Evolutionary conservation across 495 filamentous ascomycete species (phyloP).

Genomic region (Penicillium desertorum): DNA sequence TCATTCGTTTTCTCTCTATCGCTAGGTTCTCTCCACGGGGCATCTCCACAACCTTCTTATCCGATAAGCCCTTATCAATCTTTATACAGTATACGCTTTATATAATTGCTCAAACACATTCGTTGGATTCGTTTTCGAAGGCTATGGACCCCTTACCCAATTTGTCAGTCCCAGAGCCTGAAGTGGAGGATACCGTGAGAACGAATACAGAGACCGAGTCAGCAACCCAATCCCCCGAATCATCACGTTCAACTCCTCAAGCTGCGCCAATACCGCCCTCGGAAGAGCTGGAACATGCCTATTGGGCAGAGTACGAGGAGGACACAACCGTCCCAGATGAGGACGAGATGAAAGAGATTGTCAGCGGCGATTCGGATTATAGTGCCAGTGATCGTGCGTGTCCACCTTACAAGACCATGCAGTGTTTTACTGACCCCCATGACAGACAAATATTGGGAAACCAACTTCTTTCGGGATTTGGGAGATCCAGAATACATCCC

Average conservation of each 20-base stretch:
- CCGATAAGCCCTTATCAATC: constrained; percentile 32
- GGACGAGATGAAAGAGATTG: constrained; percentile 60
- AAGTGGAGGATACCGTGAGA: not conserved
- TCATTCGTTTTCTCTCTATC: constrained; percentile 1
- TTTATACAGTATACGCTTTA: not conserved
- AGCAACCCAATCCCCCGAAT: constrained; percentile 11
- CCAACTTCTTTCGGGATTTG: constrained; percentile 54
- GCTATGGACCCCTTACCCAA: constrained; percentile 29
- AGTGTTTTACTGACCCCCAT: constrained; percentile 13
- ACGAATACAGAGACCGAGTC: constrained; percentile 11
- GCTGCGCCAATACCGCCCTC: constrained; percentile 3
- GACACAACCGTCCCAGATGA: constrained; percentile 59
- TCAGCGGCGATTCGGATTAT: constrained; percentile 45
- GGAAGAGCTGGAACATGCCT: constrained; percentile 44
- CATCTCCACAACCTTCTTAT: not conserved
- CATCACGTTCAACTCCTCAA: constrained; percentile 12
- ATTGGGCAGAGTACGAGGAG: constrained; percentile 53
- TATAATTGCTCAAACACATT: not conserved
- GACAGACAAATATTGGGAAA: constrained; percentile 59
- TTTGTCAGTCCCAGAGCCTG: constrained; percentile 2
- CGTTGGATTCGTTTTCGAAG: not conserved
- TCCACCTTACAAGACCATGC: not conserved
- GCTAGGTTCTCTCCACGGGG: constrained; percentile 5
- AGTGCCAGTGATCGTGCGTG: constrained; percentile 56
- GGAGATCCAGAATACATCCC: constrained; percentile 61